A percentile compares a stretch with the other conserved stretches of the same genome.
These are phyloP conservation scores for Rhodotorula sp. DNA, from an alignment of 1,284 basidiomycete genomes.

Conservation along the genomic window DNA sequence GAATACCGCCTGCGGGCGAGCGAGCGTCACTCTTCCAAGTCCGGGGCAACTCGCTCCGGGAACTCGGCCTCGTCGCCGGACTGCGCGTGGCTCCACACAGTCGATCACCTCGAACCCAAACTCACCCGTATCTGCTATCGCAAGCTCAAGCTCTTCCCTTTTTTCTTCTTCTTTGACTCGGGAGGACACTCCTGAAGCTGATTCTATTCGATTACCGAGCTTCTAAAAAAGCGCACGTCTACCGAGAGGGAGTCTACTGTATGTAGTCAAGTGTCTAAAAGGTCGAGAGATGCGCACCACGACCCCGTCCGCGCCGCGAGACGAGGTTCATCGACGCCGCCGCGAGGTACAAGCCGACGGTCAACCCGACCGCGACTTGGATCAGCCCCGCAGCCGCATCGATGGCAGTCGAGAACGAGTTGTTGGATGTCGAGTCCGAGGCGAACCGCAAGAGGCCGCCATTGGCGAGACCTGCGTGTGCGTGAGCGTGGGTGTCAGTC, in stretches of 20 bases:
- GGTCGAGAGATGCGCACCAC: slow-evolving; percentile 22
- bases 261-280: slow-evolving; percentile 2
- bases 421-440: slow-evolving; percentile 48
- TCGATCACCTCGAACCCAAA: too few species aligned
- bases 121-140: too few species aligned
- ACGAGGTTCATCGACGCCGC: slow-evolving; percentile 47
- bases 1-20: background rate
- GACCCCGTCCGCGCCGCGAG: slow-evolving; percentile 14
- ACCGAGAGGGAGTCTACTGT: too few species aligned
- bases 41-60: background rate
- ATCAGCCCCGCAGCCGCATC: slow-evolving; percentile 52
- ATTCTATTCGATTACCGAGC: too few species aligned
- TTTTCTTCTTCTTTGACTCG: too few species aligned
- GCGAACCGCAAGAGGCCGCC: slow-evolving; percentile 76
- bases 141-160: background rate
- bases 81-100: too few species aligned
- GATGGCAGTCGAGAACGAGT: slow-evolving; percentile 56
- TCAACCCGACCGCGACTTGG: slow-evolving; percentile 54
- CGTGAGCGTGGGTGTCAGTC: background rate
- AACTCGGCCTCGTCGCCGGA: too few species aligned
- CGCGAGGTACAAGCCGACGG: slow-evolving; percentile 65
- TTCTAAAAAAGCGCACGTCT: too few species aligned
- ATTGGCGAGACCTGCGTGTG: slow-evolving; percentile 57
- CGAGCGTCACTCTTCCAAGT: background rate
- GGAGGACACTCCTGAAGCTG: too few species aligned